Evolutionary conservation across 2,329 filamentous ascomycete genomes (phyloP).

Genomic region (Claviceps sp.): DNA sequence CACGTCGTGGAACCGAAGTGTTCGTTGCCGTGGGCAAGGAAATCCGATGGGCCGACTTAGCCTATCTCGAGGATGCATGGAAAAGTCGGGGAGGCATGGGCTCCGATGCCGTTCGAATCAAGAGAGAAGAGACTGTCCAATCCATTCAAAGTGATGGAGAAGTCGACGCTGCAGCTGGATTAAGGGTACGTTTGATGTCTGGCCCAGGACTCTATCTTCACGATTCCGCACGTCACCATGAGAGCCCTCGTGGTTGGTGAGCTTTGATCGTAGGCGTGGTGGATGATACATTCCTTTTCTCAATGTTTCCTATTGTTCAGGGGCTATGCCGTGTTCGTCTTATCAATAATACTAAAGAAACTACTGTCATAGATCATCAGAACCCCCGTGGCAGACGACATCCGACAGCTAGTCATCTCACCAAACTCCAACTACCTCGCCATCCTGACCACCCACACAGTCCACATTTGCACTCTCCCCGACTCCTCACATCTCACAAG

Average conservation of each 20-base stretch:
- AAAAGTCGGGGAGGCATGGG: conserved; percentile 17
- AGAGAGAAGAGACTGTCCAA: conserved; percentile 32
- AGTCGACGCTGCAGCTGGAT: conserved; percentile 15
- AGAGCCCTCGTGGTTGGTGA: no score
- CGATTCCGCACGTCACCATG: no score
- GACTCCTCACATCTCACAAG: conserved; percentile 63
- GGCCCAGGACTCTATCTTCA: no score
- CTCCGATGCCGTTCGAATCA: conserved; percentile 24
- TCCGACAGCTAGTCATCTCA: conserved; percentile 74
- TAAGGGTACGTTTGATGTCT: conserved; percentile 18
- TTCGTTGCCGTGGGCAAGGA: conserved; percentile 83
- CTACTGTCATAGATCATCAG: conserved; percentile 48
- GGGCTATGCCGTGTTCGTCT: not conserved
- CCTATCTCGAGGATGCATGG: conserved; percentile 55
- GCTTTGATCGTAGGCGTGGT: no score
- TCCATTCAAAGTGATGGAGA: conserved; percentile 21
- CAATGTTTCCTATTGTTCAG: no score
- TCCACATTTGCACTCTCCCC: conserved; percentile 78
- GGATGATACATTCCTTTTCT: not conserved
- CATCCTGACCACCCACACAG: conserved; percentile 73
- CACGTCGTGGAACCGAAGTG: conserved; percentile 69
- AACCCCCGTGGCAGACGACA: conserved; percentile 65
- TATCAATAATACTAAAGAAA: not conserved
- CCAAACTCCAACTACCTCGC: conserved; percentile 72
- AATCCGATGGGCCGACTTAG: conserved; percentile 81